Evolutionary conservation across 1,139 yeast genomes (phyloP).

Genomic region (Saccharomyces hybrid): DNA sequence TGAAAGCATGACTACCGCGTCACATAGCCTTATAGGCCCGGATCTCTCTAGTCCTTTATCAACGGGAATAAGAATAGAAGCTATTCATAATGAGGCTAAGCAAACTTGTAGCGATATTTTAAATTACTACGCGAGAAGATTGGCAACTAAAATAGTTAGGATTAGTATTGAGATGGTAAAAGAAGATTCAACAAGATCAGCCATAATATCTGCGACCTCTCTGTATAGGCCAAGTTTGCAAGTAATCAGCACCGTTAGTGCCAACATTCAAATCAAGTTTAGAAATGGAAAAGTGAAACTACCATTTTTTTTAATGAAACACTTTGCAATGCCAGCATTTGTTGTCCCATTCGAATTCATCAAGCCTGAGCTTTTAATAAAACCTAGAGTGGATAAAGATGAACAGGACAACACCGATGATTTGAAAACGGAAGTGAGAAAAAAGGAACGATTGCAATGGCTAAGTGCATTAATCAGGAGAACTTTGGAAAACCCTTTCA

Average conservation of each 20-base stretch:
- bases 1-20: constrained; percentile 2
- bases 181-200: constrained; percentile 36
- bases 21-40: constrained; percentile 6
- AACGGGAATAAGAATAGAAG: constrained; percentile 14
- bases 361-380: constrained; percentile 22
- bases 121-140: constrained; percentile 35
- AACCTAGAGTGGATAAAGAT: constrained; percentile 6
- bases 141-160: constrained; percentile 38
- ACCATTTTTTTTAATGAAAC: constrained; percentile 32
- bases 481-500: constrained; percentile 24
- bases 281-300: constrained; percentile 31
- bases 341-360: constrained; percentile 33
- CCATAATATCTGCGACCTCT: constrained; percentile 44
- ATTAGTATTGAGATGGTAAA: constrained; percentile 51
- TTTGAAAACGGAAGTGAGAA: background rate
- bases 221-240: constrained; percentile 53
- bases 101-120: constrained; percentile 38
- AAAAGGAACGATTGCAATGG: constrained; percentile 10
- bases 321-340: constrained; percentile 31
- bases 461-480: constrained; percentile 16
- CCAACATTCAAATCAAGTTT: constrained; percentile 30
- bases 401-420: background rate
- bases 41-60: constrained; percentile 6
- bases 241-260: constrained; percentile 34
- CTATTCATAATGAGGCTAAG: constrained; percentile 32